Evolutionary conservation across 257 asterid species (phyloP).

Genomic region (Ligustrum vulgare): DNA sequence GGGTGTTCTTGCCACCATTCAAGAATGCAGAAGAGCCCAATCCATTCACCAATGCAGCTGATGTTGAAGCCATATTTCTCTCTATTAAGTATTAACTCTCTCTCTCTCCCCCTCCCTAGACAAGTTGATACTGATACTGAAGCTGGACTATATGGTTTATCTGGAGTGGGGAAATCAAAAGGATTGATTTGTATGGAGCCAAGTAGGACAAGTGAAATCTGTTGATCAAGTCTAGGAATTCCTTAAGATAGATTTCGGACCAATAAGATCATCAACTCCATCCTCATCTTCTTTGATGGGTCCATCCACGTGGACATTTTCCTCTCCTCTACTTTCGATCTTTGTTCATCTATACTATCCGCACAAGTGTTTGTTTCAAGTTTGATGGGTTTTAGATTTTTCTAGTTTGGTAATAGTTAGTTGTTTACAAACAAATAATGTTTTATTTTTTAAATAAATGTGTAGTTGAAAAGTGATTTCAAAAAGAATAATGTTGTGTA

Average conservation of each 20-base stretch:
- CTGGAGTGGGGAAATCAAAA: neutral
- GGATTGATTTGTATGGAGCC: slow-evolving; percentile 38
- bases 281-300: slow-evolving; percentile 25
- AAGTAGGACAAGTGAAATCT: slow-evolving; percentile 64
- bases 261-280: slow-evolving; percentile 46
- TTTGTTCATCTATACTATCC: neutral
- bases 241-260: slow-evolving; percentile 54
- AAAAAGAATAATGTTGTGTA: no score
- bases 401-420: no score
- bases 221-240: slow-evolving; percentile 22
- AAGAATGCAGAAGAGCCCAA: slow-evolving; percentile 67
- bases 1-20: slow-evolving; percentile 72
- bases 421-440: no score
- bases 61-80: slow-evolving; percentile 74
- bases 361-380: neutral
- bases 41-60: slow-evolving; percentile 84
- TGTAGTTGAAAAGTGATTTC: no score
- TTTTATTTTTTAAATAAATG: no score
- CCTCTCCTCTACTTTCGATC: slow-evolving; percentile 30
- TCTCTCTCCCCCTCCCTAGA: neutral
- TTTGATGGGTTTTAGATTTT: neutral
- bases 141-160: neutral
- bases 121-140: neutral
- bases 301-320: slow-evolving; percentile 40
- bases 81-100: neutral